Percentiles rank a stretch among this genome's conserved stretches.
Conservation (phyloP, 2,329 filamentous ascomycete genomes). For the Cryphonectria parasitica region DNA sequence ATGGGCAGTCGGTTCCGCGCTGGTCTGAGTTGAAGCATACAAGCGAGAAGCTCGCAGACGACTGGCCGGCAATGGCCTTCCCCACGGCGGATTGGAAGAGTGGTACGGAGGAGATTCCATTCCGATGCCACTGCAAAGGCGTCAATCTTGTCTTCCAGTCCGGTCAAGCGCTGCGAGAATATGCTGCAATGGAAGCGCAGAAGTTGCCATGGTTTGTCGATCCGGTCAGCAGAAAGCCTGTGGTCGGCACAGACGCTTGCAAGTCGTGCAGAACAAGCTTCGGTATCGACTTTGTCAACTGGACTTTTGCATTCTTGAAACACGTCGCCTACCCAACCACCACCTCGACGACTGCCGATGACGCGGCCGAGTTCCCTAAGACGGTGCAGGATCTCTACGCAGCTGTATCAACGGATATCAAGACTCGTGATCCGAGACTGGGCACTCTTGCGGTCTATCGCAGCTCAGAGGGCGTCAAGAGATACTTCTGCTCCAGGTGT, state of each 20-base stretch:
- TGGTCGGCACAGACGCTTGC: slow-evolving; percentile 49
- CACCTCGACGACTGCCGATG: background rate
- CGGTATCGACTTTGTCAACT: slow-evolving; percentile 49
- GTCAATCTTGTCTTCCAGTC: slow-evolving; percentile 46
- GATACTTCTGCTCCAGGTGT: slow-evolving; percentile 54
- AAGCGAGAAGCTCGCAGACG: slow-evolving; percentile 37
- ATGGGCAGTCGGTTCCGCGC: slow-evolving; percentile 33
- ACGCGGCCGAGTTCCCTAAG: slow-evolving; percentile 36
- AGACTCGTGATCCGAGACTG: slow-evolving; percentile 40
- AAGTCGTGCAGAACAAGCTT: slow-evolving; percentile 50
- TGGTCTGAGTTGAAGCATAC: slow-evolving; percentile 35
- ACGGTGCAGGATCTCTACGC: slow-evolving; percentile 40
- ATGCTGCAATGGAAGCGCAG: slow-evolving; percentile 33
- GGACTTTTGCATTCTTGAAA: slow-evolving; percentile 47
- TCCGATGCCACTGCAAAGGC: slow-evolving; percentile 53
- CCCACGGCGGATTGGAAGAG: slow-evolving; percentile 30
- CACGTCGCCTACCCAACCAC: slow-evolving; percentile 42
- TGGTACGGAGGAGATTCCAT: slow-evolving; percentile 36
- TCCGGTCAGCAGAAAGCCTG: slow-evolving; percentile 45
- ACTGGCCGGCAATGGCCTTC: slow-evolving; percentile 33
- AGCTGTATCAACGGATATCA: slow-evolving; percentile 35
- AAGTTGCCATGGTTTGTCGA: slow-evolving; percentile 49
- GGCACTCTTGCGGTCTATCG: slow-evolving; percentile 49
- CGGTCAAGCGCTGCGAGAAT: slow-evolving; percentile 37
- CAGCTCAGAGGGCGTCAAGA: slow-evolving; percentile 49